phyloP scores from a whole-genome alignment of 2,329 filamentous ascomycete genomes.

The Celoporthe dispersa region DNA sequence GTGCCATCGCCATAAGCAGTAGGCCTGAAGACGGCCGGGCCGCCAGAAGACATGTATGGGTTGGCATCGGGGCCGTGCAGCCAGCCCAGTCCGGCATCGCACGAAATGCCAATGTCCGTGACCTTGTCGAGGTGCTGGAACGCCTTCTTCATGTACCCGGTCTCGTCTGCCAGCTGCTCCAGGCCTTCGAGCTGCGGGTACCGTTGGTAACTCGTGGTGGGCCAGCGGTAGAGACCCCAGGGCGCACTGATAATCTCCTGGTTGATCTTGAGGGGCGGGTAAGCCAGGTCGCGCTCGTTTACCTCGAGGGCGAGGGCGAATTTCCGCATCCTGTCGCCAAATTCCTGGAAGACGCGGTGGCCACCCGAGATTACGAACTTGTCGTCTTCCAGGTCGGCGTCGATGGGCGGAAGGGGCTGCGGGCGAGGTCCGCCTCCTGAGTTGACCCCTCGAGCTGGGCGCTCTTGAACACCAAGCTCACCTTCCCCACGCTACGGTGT shows the following conservation, averaged over 20 bases:
- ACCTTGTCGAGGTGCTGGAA: conserved; percentile 60
- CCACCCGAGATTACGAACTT: conserved; percentile 49
- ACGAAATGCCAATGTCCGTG: conserved; percentile 67
- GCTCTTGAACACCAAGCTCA: conserved; percentile 33
- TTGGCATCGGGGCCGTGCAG: conserved; percentile 61
- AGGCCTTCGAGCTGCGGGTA: conserved; percentile 63
- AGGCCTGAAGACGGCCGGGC: conserved; percentile 26
- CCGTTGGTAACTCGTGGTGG: conserved; percentile 60
- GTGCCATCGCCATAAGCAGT: conserved; percentile 8
- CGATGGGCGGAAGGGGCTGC: not conserved
- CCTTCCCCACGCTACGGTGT: conserved; percentile 30
- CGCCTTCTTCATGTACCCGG: conserved; percentile 60
- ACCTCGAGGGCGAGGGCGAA: conserved; percentile 73
- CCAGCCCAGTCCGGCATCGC: conserved; percentile 71
- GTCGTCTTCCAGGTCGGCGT: conserved; percentile 32
- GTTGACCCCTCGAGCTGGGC: not conserved
- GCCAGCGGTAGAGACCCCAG: conserved; percentile 71
- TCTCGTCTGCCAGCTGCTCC: conserved; percentile 68
- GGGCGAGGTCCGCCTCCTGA: not conserved
- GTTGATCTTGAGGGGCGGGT: conserved; percentile 59
- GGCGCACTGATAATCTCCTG: conserved; percentile 60
- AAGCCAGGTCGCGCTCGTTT: conserved; percentile 54
- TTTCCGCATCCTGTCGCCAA: conserved; percentile 62
- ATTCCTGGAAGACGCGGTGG: conserved; percentile 64
- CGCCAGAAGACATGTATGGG: conserved; percentile 2